Base-by-base conservation (phyloP, 164 flowering plant genomes). In the Kingdonia uniflora region DNA sequence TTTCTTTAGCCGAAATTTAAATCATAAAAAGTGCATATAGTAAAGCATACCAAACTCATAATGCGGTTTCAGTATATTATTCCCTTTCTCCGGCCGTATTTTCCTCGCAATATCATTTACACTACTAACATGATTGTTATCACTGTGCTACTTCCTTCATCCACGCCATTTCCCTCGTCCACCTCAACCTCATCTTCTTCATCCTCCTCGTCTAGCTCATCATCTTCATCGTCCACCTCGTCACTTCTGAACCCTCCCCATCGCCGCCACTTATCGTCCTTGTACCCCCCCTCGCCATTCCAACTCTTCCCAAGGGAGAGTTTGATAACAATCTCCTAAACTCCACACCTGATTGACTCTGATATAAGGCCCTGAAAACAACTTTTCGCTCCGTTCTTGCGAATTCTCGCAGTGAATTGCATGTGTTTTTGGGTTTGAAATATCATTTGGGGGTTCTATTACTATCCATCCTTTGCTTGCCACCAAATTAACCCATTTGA, bases 101-200 rank as follows among this genome's bases (percentile, higher is more conserved):
- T 20, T 66, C 76, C 37, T 56, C 59, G 23, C 69, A 67, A 0
- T 63, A 54, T 61, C 56, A 29, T 67, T 58, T 22, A 61, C 65
- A 37, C 65, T 59, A 44, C 66, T 66, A 46, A 63, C 67, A 26
- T 56, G 56, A 48, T 56, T 67, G 25, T 63, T 68, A 26, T 56
- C 59, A 43, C 53, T 67, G 22, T 63, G 66, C 25, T 54, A 56
- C 50, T 56, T 68, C 39, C 57, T 16, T 42, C 42, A 61, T 2
- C 59, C 71, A 20, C 77, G 14, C 43, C 81, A 21, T 67, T 78
- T 10, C 57, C 82, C 7, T 64, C 81, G 11, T 67, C 76, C 0
- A 49, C 83, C 0, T 70, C 80, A 0, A 69, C 87, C 1, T 75
- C 89, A 1, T 80, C 87, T 0, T 73, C 89, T 0, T 69, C 79